These are phyloP conservation scores for Collariella sp. DNA, from an alignment of 495 filamentous ascomycete genomes.

Conservation along the genomic window DNA sequence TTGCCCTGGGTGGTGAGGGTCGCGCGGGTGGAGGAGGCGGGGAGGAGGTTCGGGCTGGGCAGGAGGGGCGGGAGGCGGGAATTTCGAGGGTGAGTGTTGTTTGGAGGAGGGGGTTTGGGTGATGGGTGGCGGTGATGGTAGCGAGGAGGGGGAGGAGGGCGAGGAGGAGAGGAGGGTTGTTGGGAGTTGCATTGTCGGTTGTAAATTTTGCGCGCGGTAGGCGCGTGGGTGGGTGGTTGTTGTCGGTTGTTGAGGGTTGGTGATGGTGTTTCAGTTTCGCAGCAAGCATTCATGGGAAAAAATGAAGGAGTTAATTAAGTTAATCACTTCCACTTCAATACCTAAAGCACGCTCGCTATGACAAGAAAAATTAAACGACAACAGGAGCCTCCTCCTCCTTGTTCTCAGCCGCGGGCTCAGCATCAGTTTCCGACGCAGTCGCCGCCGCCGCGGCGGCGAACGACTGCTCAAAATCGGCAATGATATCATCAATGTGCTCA, in stretches of 20 bases:
- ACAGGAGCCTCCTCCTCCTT: constrained; percentile 32
- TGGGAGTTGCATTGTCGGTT: constrained; percentile 15
- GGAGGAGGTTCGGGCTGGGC: constrained; percentile 48
- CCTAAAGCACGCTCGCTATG: neutral
- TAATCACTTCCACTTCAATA: neutral
- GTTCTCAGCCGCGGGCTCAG: constrained; percentile 11
- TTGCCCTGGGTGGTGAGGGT: constrained; percentile 51
- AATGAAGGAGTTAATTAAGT: no score
- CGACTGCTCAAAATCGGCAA: constrained; percentile 89
- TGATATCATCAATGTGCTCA: constrained; percentile 97
- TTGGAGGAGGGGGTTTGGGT: constrained; percentile 3
- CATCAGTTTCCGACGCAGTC: constrained; percentile 18
- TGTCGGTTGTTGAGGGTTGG: neutral
- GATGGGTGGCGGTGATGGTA: neutral
- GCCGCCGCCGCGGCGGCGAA: constrained; percentile 47
- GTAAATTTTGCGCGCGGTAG: no score
- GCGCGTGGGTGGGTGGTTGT: neutral
- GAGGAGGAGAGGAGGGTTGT: constrained; percentile 7
- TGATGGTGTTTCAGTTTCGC: neutral
- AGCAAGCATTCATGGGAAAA: no score
- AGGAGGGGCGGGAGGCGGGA: constrained; percentile 36
- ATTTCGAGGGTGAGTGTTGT: constrained; percentile 35
- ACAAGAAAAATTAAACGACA: constrained; percentile 25
- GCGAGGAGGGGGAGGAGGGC: constrained; percentile 14
- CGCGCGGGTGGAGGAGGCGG: constrained; percentile 62